Conservation (phyloP, 2,329 filamentous ascomycete genomes). For the Cercospora sp. region DNA sequence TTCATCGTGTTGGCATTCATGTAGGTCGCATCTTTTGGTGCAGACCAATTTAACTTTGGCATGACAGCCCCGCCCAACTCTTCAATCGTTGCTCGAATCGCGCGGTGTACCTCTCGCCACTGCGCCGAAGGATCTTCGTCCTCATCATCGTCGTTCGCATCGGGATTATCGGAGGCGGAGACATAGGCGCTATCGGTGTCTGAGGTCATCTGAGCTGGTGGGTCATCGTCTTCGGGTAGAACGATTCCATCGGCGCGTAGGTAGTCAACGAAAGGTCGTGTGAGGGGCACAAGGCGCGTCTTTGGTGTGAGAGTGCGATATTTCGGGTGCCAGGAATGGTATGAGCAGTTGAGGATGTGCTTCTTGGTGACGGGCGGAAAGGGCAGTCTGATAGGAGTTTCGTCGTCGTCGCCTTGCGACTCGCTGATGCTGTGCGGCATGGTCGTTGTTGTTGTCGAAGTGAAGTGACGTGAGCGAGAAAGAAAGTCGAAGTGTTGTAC, state of each 20-base stretch:
- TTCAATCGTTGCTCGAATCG: conserved; percentile 73
- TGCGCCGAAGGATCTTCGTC: conserved; percentile 61
- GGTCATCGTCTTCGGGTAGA: conserved; percentile 67
- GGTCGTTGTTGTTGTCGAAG: background rate
- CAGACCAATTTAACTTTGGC: conserved; percentile 96
- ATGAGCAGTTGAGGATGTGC: conserved; percentile 93
- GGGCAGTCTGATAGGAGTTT: conserved; percentile 47
- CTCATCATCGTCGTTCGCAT: conserved; percentile 57
- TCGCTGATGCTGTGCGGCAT: conserved; percentile 9
- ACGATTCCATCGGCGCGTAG: conserved; percentile 91
- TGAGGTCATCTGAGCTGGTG: conserved; percentile 36
- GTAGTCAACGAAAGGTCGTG: conserved; percentile 75
- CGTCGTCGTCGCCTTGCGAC: background rate
- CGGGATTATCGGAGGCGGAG: conserved; percentile 44
- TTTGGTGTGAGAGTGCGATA: conserved; percentile 82
- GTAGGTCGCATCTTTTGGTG: conserved; percentile 93
- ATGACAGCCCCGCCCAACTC: conserved; percentile 83
- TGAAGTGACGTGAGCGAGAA: conserved; percentile 1
- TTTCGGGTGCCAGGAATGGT: conserved; percentile 85
- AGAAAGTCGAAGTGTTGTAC: background rate
- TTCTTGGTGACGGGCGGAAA: conserved; percentile 83
- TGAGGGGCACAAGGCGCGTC: conserved; percentile 78
- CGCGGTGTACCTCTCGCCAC: conserved; percentile 71
- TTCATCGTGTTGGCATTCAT: conserved; percentile 89
- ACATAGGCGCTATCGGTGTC: conserved; percentile 56